Base-by-base conservation (phyloP, 768 basidiomycete species). In the Xerocomellus amylosporus region DNA sequence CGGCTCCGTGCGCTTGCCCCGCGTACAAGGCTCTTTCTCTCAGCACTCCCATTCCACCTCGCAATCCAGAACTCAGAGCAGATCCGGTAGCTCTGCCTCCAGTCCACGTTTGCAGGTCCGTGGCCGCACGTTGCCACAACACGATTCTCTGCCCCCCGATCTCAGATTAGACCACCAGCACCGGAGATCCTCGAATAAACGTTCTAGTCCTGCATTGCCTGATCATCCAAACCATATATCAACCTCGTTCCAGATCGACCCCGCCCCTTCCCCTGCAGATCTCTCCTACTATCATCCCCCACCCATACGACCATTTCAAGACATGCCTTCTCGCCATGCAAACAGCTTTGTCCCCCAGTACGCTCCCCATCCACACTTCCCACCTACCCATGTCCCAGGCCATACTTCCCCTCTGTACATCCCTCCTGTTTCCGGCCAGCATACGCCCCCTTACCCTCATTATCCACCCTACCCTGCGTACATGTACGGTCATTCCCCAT, bases 21-120 rank as follows among this genome's bases (percentile, higher is more conserved):
- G 73, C 36, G 66, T 70, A 13, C 79, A 75, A n/a, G 77, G 73
- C 62, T 65, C 57, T 14, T 46, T 70, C 47, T 64, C 69, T 13
- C 49, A 69, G 19, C 42, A 51, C 41, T 65, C 75, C 24, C 56
- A 67, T 9, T 78, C 78, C 12, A 62, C 66, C 8, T 68, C 77
- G 5, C 78, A 79, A 6, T 81, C 81, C 14, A 72, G 74, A 48
- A 63, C 69, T 28, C 75, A 78, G 42, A 81, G 80, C 43, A 72
- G 73, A 44, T 71, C 77, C 0, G 76, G 73, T 31, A 81, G 79
- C 61, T 67, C 74, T 19, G 75, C 77, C 5, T 81, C 82, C 12
- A 84, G 82, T 52, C 82, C 82, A 14, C 73, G 67, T 41, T 46
- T 74, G 14, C 66, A 67, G 53, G 47, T 73, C 37, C 71, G 77